A percentile compares a stretch with the other conserved stretches of the same genome.
Evolutionary conservation across 805 yeast genomes (phyloP).

Genomic region (Scheffersomyces stipitis): DNA sequence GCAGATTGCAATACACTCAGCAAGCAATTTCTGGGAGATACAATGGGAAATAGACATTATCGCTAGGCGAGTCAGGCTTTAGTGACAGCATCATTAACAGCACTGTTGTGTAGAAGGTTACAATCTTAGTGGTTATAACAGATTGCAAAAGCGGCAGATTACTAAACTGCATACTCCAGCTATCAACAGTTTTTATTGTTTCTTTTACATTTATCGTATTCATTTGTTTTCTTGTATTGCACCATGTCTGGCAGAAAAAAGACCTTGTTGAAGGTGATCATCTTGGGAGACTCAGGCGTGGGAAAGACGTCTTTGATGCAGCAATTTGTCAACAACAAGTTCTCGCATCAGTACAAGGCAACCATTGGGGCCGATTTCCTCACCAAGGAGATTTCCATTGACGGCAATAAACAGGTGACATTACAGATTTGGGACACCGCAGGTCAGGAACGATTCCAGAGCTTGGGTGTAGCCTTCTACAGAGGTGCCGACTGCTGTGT

Average conservation of each 20-base stretch:
- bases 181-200: too few species aligned
- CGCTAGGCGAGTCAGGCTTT: too few species aligned
- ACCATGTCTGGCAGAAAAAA: conserved; percentile 65
- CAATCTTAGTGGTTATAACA: too few species aligned
- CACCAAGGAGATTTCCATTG: conserved; percentile 85
- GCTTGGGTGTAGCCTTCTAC: conserved; percentile 94
- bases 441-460: conserved; percentile 97
- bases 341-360: conserved; percentile 93
- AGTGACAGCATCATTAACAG: too few species aligned
- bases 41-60: too few species aligned
- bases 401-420: conserved; percentile 71
- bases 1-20: too few species aligned
- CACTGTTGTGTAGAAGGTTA: too few species aligned
- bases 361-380: conserved; percentile 97
- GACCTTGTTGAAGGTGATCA: conserved; percentile 80
- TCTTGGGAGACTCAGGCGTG: conserved; percentile 95
- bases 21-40: too few species aligned
- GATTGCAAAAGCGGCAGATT: too few species aligned
- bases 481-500: conserved; percentile 99
- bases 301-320: conserved; percentile 98
- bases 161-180: too few species aligned
- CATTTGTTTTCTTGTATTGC: too few species aligned
- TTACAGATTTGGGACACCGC: conserved; percentile 98
- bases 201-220: too few species aligned
- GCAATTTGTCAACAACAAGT: conserved; percentile 92